Evolutionary conservation across 352 stramenopile genomes (phyloP), one percentile per base, ranked within the genome.

Genomic region (Globisporangium iwayamae): DNA sequence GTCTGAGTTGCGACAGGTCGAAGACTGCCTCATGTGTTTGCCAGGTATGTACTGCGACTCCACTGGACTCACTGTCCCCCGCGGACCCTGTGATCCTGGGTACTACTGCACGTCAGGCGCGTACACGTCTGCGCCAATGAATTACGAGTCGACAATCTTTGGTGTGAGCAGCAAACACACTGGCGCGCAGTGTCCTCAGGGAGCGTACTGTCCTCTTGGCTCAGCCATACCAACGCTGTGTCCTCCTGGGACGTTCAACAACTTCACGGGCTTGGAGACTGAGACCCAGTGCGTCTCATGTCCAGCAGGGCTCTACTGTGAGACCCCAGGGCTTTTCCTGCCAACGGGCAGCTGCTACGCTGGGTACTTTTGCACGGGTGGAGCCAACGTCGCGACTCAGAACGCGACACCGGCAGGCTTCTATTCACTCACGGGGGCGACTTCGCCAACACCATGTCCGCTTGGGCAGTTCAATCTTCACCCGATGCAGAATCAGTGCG

Each of bases 11-110:
- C 76, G 75, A 38, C 77, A 79, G 54, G 83, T 93, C 11, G 81
- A 96, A 39, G 89, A 97, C 56, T 98, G 94, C 71, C 69, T 86
- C 1, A 58, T 73, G 36, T 98, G 94, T 63, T 72, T 86, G 16
- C 84, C 90, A n/a, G 94, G 94, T 1, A 88, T 88, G 75, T 98
- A 96, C 60, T 98, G 94, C 68, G 92, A 98, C 51, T 76, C 85
- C 4, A 93, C 78, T 20, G 86, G 67, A 0, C 79, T 97, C 36
- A 93, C 87, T 1, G 67, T 76, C 13, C 87, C 89, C 2, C 73
- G 79, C 10, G 83, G 84, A 14, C 83, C 78, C 3, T 98, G 94
- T 56, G 85, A 93, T 25, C 77, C 86, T 16, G 94, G 94, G 0
- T 97, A 97, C 64, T 98, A 97, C 67, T 98, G 94, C 60, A 84